Evolutionary conservation across 805 yeast species (phyloP).

Genomic region (Starmerella stigmatis): DNA sequence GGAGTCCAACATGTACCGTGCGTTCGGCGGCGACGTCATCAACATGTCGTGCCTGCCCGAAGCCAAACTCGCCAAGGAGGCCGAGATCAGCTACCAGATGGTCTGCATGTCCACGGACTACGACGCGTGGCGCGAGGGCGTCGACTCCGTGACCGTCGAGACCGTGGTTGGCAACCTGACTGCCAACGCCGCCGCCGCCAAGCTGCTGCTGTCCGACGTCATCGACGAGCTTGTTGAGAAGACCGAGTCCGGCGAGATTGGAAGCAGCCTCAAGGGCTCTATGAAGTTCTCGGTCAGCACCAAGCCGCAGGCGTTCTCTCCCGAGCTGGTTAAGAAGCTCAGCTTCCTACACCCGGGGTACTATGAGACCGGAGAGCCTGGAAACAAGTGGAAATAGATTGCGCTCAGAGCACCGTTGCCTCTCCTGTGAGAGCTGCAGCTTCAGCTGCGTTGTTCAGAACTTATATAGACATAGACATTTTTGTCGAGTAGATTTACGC

Average conservation of each 20-base stretch:
- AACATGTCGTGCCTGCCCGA: constrained; percentile 98
- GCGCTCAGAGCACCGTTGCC: background rate
- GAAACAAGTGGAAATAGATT: background rate
- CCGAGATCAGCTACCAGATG: constrained; percentile 95
- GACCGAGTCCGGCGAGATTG: constrained; percentile 48
- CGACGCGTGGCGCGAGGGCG: constrained; percentile 95
- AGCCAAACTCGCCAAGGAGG: constrained; percentile 91
- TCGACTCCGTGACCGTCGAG: constrained; percentile 96
- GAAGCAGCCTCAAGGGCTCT: constrained; percentile 58
- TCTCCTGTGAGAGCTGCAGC: background rate
- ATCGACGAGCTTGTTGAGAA: constrained; percentile 57
- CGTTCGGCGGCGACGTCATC: constrained; percentile 90
- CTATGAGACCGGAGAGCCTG: constrained; percentile 5
- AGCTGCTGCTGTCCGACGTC: constrained; percentile 57
- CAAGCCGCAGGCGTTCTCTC: constrained; percentile 57
- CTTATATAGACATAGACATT: too few species aligned
- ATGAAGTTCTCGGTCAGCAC: constrained; percentile 80
- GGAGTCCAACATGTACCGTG: constrained; percentile 73
- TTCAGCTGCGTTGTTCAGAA: background rate
- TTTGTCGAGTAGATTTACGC: too few species aligned
- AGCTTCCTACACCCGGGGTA: constrained; percentile 76
- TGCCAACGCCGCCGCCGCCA: constrained; percentile 82
- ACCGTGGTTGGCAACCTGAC: constrained; percentile 83
- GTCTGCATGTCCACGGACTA: constrained; percentile 98
- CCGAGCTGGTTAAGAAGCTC: constrained; percentile 65